These are phyloP conservation scores for Fusarium penzigii DNA, from an alignment of 2,329 filamentous ascomycete species.

Conservation along the genomic window DNA sequence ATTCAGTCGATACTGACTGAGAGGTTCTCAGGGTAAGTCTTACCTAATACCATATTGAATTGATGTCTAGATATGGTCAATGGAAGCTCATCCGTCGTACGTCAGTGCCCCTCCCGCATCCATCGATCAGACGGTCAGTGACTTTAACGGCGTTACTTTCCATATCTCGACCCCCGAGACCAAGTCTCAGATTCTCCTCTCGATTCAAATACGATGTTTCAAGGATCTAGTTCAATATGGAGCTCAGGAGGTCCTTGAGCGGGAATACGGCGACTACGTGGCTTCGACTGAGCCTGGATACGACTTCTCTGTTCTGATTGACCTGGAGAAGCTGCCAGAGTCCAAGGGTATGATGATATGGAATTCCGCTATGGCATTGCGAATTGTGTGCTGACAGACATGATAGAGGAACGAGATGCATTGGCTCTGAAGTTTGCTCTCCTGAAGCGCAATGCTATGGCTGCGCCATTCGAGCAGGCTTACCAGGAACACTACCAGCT, in stretches of 20 bases:
- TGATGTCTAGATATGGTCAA: conserved; percentile 3
- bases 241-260: conserved; percentile 84
- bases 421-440: conserved; percentile 85
- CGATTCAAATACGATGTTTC: conserved; percentile 93
- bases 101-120: conserved; percentile 77
- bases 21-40: conserved; percentile 78
- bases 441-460: conserved; percentile 98
- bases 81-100: conserved; percentile 41
- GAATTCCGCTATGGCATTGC: background rate
- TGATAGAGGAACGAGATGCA: conserved; percentile 76
- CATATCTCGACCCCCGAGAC: conserved; percentile 95
- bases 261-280: conserved; percentile 94
- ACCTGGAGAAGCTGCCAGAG: conserved; percentile 82
- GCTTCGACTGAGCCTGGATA: conserved; percentile 85
- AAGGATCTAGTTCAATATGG: conserved; percentile 90
- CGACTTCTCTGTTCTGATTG: conserved; percentile 91
- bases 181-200: conserved; percentile 93
- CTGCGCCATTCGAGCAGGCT: conserved; percentile 94
- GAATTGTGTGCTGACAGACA: conserved; percentile 16
- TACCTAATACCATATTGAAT: conserved; percentile 1
- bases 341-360: conserved; percentile 62
- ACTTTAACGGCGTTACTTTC: conserved; percentile 98
- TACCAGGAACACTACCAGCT: conserved; percentile 90
- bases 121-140: conserved; percentile 97
- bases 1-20: conserved; percentile 96